Evolutionary conservation across 768 basidiomycete species (phyloP).

Genomic region (Leccinum incarnatum): DNA sequence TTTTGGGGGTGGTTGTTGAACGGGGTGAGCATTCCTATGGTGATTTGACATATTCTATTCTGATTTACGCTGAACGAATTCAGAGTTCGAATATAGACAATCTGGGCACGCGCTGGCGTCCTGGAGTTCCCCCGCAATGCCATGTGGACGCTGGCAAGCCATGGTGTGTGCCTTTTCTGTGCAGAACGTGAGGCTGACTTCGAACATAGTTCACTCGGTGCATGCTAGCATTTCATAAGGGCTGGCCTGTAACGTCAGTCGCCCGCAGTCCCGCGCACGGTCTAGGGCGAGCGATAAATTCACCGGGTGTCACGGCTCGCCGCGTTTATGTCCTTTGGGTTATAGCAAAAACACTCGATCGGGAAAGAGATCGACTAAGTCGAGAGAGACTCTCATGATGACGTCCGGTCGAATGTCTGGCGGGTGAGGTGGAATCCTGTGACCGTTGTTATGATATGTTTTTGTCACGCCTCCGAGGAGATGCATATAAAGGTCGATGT

Average conservation of each 20-base stretch:
- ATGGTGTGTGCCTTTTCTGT: constrained; percentile 12
- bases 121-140: constrained; percentile 14
- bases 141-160: constrained; percentile 15
- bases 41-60: constrained; percentile 28
- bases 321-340: constrained; percentile 12
- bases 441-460: constrained; percentile 35
- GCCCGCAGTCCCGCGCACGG: constrained; percentile 4
- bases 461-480: constrained; percentile 32
- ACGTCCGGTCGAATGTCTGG: constrained; percentile 20
- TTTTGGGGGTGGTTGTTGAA: constrained; percentile 3
- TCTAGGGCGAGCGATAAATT: constrained; percentile 16
- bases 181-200: constrained; percentile 16
- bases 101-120: constrained; percentile 10
- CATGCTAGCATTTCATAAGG: constrained; percentile 11
- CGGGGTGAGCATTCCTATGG: constrained; percentile 25
- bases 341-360: constrained; percentile 16
- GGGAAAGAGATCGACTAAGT: constrained; percentile 20
- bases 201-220: constrained; percentile 18
- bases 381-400: constrained; percentile 6
- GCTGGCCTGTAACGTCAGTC: constrained; percentile 3
- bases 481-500: constrained; percentile 25
- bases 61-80: constrained; percentile 23
- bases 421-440: constrained; percentile 22
- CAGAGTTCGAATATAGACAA: constrained; percentile 18
- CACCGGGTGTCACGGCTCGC: constrained; percentile 27